Evolutionary conservation across 2,329 filamentous ascomycete species (phyloP), one percentile per base, ranked within the genome.

Genomic region (Colletotrichum paranaense): DNA sequence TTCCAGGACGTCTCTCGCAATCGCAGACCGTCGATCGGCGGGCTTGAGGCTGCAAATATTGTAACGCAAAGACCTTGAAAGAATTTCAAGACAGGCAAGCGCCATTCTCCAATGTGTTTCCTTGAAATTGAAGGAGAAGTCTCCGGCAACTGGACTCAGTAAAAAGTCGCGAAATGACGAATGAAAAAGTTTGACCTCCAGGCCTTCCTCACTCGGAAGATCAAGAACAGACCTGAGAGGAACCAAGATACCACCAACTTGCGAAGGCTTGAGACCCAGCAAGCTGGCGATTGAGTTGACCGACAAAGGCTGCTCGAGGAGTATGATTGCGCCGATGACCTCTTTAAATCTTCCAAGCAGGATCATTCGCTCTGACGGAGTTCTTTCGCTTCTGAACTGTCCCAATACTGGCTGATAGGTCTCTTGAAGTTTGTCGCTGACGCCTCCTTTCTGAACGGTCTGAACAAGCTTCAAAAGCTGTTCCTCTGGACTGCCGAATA

Each of bases 121-220:
- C 3, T 7, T 62, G 12, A 7, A 14, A 6, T 62, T 22, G 2
- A 67, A 30, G 5, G 14, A 16, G 14, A 67, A 67, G 9, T 62
- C 46, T 12, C 16, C 42, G 4, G 65, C 65, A 16, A 22, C 26
- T 49, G 26, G 11, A 22, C 57, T 26, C 3, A 69, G 58, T 6
- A 69, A n/a, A 32, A 69, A 69, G 19, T 69, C 67, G 2, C 67
- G 49, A 4, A 69, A 69, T 16, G 58, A 62, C 32, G 35, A 14
- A 6, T 62, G 58, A 19, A 62, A 46, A 3, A 32, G 67, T 28
- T 16, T 52, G 1, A 63, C 19, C 3, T 49, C 14, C 1, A n/a
- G 9, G 7, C 22, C 8, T 12, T 22, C 49, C 24, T 52, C 12
- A 3, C 11, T 24, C 1, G 52, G 52, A 24, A 63, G 56, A 4